Evolutionary conservation across 306 rosid genomes (phyloP), one percentile per base, ranked within the genome.

Genomic region (Trichosanthes truncata): DNA sequence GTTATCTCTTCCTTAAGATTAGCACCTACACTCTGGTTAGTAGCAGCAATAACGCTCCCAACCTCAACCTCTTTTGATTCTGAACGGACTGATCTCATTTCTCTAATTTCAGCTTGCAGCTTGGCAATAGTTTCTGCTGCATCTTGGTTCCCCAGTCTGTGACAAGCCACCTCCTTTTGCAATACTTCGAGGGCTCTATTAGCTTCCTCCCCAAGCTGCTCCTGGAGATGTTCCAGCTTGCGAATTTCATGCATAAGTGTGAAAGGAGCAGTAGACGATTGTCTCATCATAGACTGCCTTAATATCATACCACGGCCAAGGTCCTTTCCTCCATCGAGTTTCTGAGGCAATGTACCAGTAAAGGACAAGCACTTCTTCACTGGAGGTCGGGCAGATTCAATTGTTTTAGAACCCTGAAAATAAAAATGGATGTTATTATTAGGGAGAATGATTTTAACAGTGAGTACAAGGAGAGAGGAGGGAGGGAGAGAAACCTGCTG

Each of bases 121-220:
- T 96, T 96, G 29, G 99, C 99, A 83, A 96, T 93, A 75, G 99
- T 96, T 85, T 96, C 98, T 38, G 98, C 99, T 72, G 99, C 99
- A 89, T 93, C 98, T 89, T 96, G 98, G 83, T 96, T 96, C 53
- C 99, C 99, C 61, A 90, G 87, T 81, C 99, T 91, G 84, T 96
- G 99, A 81, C 99, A 96, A 80, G 97, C 97, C 78, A 96, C 99
- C 86, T 96, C 98, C 87, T 96, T 96, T 79, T 96, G 99, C 66
- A 96, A 80, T 72, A 96, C 97, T 87, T 93, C 98, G 74, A 96
- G 89, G 33, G 99, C 99, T 82, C 97, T 82, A 77, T 93, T 96
- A 68, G 99, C 99, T 86, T 96, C 99, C 81, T 96, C 96, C 60
- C 99, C 99, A 38, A 96, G 93, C 90, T 93, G 97, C 88, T 96